Percentiles rank a stretch among this genome's conserved stretches.
Evolutionary conservation across 169 alveolate genomes (phyloP).

Genomic region (Amoebophrya sp.): DNA sequence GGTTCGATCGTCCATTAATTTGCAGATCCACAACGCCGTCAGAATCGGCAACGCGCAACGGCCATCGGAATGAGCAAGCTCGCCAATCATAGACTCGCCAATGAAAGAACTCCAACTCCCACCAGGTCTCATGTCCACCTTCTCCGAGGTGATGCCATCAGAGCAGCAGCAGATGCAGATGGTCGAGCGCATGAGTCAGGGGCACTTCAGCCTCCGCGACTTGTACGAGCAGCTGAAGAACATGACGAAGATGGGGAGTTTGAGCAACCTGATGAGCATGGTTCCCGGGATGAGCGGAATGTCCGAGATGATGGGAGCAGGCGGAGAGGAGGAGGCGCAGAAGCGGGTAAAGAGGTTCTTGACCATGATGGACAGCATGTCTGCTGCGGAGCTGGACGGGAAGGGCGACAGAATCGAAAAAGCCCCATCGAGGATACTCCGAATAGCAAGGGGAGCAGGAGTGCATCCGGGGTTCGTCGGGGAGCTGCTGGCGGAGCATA

Average conservation of each 20-base stretch:
- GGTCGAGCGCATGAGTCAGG: not conserved
- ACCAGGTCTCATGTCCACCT: not conserved
- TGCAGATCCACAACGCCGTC: too few species aligned
- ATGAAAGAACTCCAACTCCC: too few species aligned
- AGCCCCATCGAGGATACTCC: not conserved
- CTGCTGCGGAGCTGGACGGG: not conserved
- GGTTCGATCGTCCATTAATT: too few species aligned
- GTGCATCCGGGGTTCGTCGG: not conserved
- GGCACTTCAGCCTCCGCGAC: not conserved
- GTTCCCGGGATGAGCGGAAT: not conserved
- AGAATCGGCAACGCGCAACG: too few species aligned
- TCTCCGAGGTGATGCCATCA: not conserved
- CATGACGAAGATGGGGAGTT: not conserved
- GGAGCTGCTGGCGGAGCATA: not conserved
- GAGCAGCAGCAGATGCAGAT: not conserved
- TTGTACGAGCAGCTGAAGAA: not conserved
- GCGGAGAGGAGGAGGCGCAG: not conserved
- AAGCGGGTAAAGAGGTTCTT: not conserved
- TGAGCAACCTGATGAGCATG: not conserved
- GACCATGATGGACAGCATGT: not conserved
- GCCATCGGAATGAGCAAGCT: too few species aligned
- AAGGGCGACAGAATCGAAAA: not conserved
- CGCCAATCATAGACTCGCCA: too few species aligned
- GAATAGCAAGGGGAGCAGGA: not conserved
- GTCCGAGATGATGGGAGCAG: not conserved